Evolutionary conservation across 2,329 filamentous ascomycete species (phyloP).

Genomic region (Fusarium sp.): DNA sequence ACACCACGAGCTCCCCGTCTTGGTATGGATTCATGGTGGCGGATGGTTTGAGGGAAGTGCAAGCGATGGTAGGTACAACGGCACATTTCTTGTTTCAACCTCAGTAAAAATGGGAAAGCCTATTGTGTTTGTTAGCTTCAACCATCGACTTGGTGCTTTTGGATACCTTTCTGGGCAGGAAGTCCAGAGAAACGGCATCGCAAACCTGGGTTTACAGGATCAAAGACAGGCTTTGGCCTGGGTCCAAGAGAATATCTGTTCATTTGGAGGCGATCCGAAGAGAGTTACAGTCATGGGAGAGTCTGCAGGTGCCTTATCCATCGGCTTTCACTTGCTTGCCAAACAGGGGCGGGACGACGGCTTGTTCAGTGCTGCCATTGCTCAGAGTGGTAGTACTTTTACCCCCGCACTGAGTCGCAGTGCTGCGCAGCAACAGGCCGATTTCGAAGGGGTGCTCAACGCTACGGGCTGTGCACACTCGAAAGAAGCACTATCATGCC

Average conservation of each 20-base stretch:
- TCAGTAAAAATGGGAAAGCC: neutral
- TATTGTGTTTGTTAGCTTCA: slow-evolving; percentile 61
- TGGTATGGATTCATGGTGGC: neutral
- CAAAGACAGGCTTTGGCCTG: slow-evolving; percentile 63
- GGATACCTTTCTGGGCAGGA: slow-evolving; percentile 63
- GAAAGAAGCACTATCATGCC: too few species aligned
- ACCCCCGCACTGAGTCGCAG: too few species aligned
- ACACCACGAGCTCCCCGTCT: neutral
- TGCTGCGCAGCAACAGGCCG: too few species aligned
- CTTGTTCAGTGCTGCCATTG: neutral
- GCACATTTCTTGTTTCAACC: neutral
- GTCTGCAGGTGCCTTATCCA: slow-evolving; percentile 65
- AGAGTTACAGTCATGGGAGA: slow-evolving; percentile 65
- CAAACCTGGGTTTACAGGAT: slow-evolving; percentile 62
- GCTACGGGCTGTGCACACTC: too few species aligned
- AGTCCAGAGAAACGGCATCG: slow-evolving; percentile 58
- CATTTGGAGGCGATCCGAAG: slow-evolving; percentile 63
- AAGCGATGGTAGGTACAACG: neutral
- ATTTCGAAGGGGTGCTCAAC: too few species aligned
- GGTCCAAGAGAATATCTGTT: slow-evolving; percentile 62
- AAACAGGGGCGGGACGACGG: neutral
- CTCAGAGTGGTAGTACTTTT: neutral
- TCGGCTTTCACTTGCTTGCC: slow-evolving; percentile 62
- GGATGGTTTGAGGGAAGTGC: neutral
- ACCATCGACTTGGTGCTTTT: slow-evolving; percentile 65